Percentiles rank a stretch among this genome's conserved stretches.
phyloP scores from a whole-genome alignment of 371 early-diverging fungal genomes.

The Mortierella sp. region DNA sequence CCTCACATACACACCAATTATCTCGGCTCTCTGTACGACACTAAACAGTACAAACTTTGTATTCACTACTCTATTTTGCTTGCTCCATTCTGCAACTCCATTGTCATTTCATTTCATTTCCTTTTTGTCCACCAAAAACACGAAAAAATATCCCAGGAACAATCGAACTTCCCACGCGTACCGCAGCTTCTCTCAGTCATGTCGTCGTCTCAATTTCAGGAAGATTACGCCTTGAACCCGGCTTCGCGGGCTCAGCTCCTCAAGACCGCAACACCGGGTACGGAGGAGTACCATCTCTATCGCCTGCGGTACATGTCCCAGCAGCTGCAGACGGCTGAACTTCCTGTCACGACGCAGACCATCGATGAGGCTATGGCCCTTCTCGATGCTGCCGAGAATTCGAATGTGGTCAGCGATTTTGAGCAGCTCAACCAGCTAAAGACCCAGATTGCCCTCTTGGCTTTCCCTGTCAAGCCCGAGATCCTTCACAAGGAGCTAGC shows the following conservation, averaged over 20 bases:
- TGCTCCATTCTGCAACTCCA: too few species aligned
- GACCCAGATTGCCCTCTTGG: slow-evolving; percentile 35
- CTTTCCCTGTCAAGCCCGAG: slow-evolving; percentile 43
- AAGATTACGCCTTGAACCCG: slow-evolving; percentile 47
- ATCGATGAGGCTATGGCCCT: slow-evolving; percentile 29
- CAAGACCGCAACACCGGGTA: slow-evolving; percentile 24
- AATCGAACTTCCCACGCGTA: not conserved
- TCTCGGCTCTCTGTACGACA: too few species aligned
- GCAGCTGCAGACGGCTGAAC: slow-evolving; percentile 29
- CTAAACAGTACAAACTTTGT: too few species aligned
- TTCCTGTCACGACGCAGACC: slow-evolving; percentile 25
- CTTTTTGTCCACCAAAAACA: not conserved
- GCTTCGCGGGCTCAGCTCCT: slow-evolving; percentile 29
- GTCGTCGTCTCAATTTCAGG: slow-evolving; percentile 22
- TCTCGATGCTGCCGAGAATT: slow-evolving; percentile 25
- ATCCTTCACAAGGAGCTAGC: slow-evolving; percentile 25
- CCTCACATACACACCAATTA: too few species aligned
- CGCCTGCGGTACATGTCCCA: slow-evolving; percentile 30
- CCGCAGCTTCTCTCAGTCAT: slow-evolving; percentile 1
- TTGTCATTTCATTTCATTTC: not conserved
- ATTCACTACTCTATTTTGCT: too few species aligned
- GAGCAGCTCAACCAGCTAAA: slow-evolving; percentile 16
- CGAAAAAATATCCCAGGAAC: not conserved
- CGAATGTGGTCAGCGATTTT: slow-evolving; percentile 7
- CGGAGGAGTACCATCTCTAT: slow-evolving; percentile 40